These are phyloP conservation scores for Myrica gale DNA, from an alignment of 306 rosid species.

Conservation along the genomic window DNA sequence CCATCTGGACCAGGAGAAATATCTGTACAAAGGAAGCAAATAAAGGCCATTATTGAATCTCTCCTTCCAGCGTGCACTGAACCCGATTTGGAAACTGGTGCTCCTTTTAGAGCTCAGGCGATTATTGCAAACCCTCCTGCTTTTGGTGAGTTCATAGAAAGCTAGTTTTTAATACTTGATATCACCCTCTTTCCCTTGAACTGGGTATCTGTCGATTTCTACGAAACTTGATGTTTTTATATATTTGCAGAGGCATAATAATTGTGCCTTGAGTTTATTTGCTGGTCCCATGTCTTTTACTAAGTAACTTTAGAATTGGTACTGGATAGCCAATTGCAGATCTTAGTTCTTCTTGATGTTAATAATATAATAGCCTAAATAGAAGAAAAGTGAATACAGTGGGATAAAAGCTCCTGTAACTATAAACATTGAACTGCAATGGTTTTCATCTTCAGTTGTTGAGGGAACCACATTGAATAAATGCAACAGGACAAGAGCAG, in stretches of 20 bases:
- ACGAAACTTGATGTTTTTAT: background rate
- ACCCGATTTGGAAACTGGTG: constrained; percentile 80
- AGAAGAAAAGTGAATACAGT: background rate
- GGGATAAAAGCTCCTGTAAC: constrained; percentile 5
- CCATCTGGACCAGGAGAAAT: constrained; percentile 87
- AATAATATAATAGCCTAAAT: background rate
- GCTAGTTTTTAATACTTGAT: constrained; percentile 33
- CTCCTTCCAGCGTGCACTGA: constrained; percentile 96
- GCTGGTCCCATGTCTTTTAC: background rate
- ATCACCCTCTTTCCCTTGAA: constrained; percentile 15
- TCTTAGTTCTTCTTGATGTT: background rate
- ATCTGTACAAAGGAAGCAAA: constrained; percentile 75
- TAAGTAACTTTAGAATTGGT: background rate
- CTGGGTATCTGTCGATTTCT: constrained; percentile 2
- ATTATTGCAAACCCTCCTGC: constrained; percentile 97
- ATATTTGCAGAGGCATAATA: background rate
- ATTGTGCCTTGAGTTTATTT: constrained; percentile 12
- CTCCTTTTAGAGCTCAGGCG: constrained; percentile 84
- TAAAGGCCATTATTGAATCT: constrained; percentile 79
- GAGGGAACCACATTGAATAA: background rate
- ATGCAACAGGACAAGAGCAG: background rate
- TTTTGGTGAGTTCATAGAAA: constrained; percentile 62
- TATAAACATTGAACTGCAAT: background rate
- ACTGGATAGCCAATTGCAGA: background rate
- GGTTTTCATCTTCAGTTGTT: background rate